phyloP scores from a whole-genome alignment of 441 rosid species.

The Iberis amara region DNA sequence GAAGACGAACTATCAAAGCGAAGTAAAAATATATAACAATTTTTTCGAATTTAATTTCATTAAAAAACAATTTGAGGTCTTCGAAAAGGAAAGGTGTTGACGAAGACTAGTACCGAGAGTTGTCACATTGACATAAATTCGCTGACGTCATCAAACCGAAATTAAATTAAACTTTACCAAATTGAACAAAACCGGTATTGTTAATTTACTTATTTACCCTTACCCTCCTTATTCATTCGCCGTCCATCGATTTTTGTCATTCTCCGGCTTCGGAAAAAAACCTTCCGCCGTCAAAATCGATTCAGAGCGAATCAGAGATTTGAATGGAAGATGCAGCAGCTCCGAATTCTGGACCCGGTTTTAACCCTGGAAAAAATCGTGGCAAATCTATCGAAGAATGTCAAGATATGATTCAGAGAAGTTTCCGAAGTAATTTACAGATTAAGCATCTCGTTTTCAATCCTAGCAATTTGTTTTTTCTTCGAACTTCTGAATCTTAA shows the following conservation, averaged over 20 bases:
- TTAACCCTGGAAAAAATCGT: conserved; percentile 12
- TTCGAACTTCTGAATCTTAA: not conserved
- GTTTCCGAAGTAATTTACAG: conserved; percentile 30
- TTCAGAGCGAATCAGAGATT: conserved; percentile 4
- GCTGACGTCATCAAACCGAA: too few species aligned
- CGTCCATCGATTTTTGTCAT: too few species aligned
- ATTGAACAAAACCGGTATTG: too few species aligned
- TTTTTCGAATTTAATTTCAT: too few species aligned
- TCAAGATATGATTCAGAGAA: conserved; percentile 32
- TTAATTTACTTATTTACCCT: too few species aligned
- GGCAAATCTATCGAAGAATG: conserved; percentile 33
- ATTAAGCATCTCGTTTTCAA: conserved; percentile 3
- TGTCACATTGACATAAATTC: too few species aligned
- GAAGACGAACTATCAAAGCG: not conserved
- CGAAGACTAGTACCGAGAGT: too few species aligned
- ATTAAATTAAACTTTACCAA: too few species aligned
- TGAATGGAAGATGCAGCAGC: conserved; percentile 29
- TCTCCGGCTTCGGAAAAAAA: conserved; percentile 4
- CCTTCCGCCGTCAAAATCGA: conserved; percentile 4
- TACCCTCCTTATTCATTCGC: too few species aligned
- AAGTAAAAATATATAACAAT: too few species aligned
- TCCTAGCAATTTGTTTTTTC: not conserved
- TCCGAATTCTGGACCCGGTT: conserved; percentile 25
- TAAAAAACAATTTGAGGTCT: too few species aligned
- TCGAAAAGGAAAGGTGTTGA: too few species aligned